Evolutionary conservation across 2,329 filamentous ascomycete species (phyloP).

Genomic region (Colletotrichum tofieldiae): DNA sequence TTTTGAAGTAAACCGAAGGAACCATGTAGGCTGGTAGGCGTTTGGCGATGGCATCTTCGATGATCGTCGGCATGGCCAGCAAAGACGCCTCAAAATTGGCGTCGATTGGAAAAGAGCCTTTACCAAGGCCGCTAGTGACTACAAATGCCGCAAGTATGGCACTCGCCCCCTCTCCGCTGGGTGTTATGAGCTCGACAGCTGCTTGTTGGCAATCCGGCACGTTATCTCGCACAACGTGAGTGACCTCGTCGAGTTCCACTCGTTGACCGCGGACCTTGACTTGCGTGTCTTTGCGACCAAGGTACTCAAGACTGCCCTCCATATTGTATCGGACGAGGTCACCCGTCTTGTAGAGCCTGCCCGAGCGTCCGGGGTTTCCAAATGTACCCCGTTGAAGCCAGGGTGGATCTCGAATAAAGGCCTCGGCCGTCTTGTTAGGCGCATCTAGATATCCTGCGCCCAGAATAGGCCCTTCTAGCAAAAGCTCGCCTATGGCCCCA

Average conservation of each 20-base stretch:
- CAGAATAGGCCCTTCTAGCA: slow-evolving; percentile 26
- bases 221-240: background rate
- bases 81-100: slow-evolving; percentile 51
- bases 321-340: slow-evolving; percentile 57
- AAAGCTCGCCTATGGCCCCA: slow-evolving; percentile 42
- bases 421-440: slow-evolving; percentile 45
- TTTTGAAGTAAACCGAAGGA: slow-evolving; percentile 50
- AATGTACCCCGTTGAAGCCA: background rate
- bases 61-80: slow-evolving; percentile 51
- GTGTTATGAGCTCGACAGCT: background rate
- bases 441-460: slow-evolving; percentile 34
- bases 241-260: slow-evolving; percentile 57
- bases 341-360: slow-evolving; percentile 57
- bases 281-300: background rate
- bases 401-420: slow-evolving; percentile 41
- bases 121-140: background rate
- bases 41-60: slow-evolving; percentile 52
- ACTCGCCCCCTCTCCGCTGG: background rate
- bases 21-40: slow-evolving; percentile 57
- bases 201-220: background rate
- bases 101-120: background rate
- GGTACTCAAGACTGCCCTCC: slow-evolving; percentile 45
- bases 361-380: slow-evolving; percentile 46
- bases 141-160: background rate
- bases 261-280: slow-evolving; percentile 7